Evolutionary conservation across 169 alveolate species (phyloP), one percentile per base, ranked within the genome.

Genomic region (Ichthyophthirius multifiliis): DNA sequence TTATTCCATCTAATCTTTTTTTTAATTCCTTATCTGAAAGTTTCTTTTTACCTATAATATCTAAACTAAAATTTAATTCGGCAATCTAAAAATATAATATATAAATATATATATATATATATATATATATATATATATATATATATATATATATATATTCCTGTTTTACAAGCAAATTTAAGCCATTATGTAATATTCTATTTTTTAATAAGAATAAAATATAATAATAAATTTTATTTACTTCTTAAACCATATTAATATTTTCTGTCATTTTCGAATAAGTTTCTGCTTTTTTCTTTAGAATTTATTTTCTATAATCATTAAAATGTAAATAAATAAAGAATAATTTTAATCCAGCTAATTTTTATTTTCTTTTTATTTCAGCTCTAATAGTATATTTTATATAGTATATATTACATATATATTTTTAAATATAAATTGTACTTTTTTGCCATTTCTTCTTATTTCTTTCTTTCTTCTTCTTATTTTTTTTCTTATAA

Each of bases 381-480:
- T 55, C 6, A 27, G 23, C 31, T 27, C 71, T 55, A 55, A 2
- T 20, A 1, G 15, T 27, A 27, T 27, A 27, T 55, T 55, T 55
- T 20, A 55, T 55, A 20, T 10, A 16, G 31, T 20, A 27, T 27
- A 10, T 6, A 3, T 10, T 1, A 18, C 0, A 47, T 4, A 55
- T 55, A 27, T 16, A 5, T 55, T 1, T 23, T 23, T 20, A 23
- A 27, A 55, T 20, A 27, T 55, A 55, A 34, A 7, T 55, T 55
- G 43, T 55, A 27, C 31, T 39, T 55, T 55, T 39, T 27, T 55
- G 23, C 71, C 31, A 6, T 55, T 55, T 55, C 34, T 55, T 55
- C 71, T 55, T 55, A 34, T 27, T 39, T 55, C 39, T 74, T 45
- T 4, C 45, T 74, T 30, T 74, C 45, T 43, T 74, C 71, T 34